Evolutionary conservation across 495 filamentous ascomycete genomes (phyloP), one percentile per base, ranked within the genome.

Genomic region (Glarea lozoyensis): DNA sequence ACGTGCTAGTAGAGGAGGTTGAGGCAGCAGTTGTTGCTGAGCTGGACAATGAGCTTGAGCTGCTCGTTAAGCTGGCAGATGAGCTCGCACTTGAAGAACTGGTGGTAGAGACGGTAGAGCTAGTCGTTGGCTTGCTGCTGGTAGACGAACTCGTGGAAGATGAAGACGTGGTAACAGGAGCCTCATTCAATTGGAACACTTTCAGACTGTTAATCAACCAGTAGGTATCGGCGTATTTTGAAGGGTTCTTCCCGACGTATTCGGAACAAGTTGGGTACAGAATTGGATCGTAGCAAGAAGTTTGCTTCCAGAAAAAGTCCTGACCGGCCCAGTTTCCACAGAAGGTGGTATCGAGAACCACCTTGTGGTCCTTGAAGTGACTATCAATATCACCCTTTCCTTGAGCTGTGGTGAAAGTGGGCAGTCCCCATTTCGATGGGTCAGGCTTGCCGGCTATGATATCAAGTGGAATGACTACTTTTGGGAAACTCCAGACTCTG

Each of bases 301-400:
- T 35, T 12, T 9, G 4, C 17, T 41, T 2, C 47, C 47, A 55
- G 19, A 42, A 24, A 13, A 75, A 73, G 41, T 70, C 67, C 22
- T 20, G 23, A 23, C 84, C 87, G 18, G 86, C 85, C 84, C 84
- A 93, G 51, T 84, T 79, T 32, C 89, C 88, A 60, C 89, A 95
- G 62, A 94, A 87, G 2, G 78, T 82, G 0, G 78, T 84, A 62
- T 96, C 75, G 55, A 94, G 76, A 42, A 92, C 69, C 32, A 93
- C 79, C 13, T 74, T 71, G 60, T 90, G 79, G 30, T 80, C 54
- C 45, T 66, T 66, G 68, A 94, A 93, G 39, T 76, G 67, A 2
- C 58, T 53, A 39, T 72, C 59, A 43, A 94, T 76, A 48, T 82
- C 59, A 61, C 88, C 92, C 2, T 2, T 9, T 15, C 42, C 40